Conservation (phyloP, 2,329 filamentous ascomycete species). For the Colletotrichum gigasporum region DNA sequence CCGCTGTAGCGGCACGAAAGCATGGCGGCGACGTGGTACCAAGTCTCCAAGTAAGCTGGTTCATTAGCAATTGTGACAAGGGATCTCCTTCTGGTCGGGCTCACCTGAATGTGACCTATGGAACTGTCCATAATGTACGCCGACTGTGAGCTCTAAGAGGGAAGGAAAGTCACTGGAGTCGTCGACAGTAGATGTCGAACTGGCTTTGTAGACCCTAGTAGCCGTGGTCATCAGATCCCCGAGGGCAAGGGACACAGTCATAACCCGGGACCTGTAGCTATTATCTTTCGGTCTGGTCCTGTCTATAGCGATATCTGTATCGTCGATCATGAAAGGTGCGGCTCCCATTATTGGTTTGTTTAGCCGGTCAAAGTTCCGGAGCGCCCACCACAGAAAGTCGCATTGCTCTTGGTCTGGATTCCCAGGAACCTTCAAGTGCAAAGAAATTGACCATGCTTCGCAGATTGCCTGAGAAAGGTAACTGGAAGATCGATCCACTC, state of each 20-base stretch:
- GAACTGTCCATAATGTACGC: slow-evolving; percentile 12
- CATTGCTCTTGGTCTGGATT: slow-evolving; percentile 30
- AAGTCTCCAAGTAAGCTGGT: slow-evolving; percentile 33
- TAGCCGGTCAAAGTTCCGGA: slow-evolving; percentile 34
- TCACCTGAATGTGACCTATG: slow-evolving; percentile 30
- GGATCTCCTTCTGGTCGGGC: background rate
- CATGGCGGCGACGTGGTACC: slow-evolving; percentile 36
- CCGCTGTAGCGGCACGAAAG: slow-evolving; percentile 34
- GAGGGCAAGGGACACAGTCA: slow-evolving; percentile 19
- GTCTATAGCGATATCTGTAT: slow-evolving; percentile 31
- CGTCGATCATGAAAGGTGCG: slow-evolving; percentile 35
- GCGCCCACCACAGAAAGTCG: slow-evolving; percentile 33
- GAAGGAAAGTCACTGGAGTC: slow-evolving; percentile 29
- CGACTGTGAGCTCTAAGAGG: slow-evolving; percentile 5
- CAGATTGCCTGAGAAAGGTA: slow-evolving; percentile 37
- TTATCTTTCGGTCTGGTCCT: background rate
- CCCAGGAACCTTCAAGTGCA: slow-evolving; percentile 32
- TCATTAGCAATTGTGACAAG: background rate
- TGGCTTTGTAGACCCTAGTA: slow-evolving; percentile 34
- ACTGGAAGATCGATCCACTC: slow-evolving; percentile 35
- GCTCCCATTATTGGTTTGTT: slow-evolving; percentile 36
- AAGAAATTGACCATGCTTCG: slow-evolving; percentile 38
- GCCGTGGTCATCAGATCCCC: slow-evolving; percentile 34
- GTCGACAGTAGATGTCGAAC: slow-evolving; percentile 24
- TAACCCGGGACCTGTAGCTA: slow-evolving; percentile 30